These are phyloP conservation scores for Vigna radiata DNA, from an alignment of 306 rosid species.

Conservation along the genomic window DNA sequence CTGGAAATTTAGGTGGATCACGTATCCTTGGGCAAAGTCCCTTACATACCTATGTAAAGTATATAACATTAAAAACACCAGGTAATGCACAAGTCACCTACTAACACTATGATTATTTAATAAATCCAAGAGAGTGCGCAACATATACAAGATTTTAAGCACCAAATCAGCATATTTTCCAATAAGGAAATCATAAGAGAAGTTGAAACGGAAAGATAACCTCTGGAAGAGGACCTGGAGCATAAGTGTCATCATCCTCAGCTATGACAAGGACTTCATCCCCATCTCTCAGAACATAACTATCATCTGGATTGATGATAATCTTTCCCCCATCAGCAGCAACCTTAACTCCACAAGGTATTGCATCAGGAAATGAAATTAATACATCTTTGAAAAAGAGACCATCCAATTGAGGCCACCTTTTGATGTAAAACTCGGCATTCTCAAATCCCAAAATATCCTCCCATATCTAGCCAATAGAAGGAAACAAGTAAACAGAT, in stretches of 20 bases:
- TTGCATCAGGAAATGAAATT: slow-evolving; percentile 93
- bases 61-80: slow-evolving; percentile 40
- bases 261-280: slow-evolving; percentile 98
- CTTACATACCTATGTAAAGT: slow-evolving; percentile 60
- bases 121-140: slow-evolving; percentile 36
- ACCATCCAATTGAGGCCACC: slow-evolving; percentile 88
- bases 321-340: slow-evolving; percentile 89
- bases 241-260: slow-evolving; percentile 94
- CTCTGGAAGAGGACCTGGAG: slow-evolving; percentile 87
- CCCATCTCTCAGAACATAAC: slow-evolving; percentile 76
- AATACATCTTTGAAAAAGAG: slow-evolving; percentile 69
- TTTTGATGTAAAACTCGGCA: slow-evolving; percentile 95
- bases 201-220: slow-evolving; percentile 58
- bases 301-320: slow-evolving; percentile 84
- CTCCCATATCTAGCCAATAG: slow-evolving; percentile 92
- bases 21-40: slow-evolving; percentile 59
- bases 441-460: slow-evolving; percentile 98
- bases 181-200: slow-evolving; percentile 39
- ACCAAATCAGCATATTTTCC: slow-evolving; percentile 6
- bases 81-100: background rate
- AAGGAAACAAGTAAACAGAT: slow-evolving; percentile 45
- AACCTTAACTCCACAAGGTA: slow-evolving; percentile 95
- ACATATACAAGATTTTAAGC: slow-evolving; percentile 38
- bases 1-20: slow-evolving; percentile 91
- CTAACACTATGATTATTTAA: slow-evolving; percentile 26